A percentile compares a stretch with the other conserved stretches of the same genome.
Evolutionary conservation across 176 grass and related monocot species (phyloP).

Genomic region (Cenchrus fungigraminus): DNA sequence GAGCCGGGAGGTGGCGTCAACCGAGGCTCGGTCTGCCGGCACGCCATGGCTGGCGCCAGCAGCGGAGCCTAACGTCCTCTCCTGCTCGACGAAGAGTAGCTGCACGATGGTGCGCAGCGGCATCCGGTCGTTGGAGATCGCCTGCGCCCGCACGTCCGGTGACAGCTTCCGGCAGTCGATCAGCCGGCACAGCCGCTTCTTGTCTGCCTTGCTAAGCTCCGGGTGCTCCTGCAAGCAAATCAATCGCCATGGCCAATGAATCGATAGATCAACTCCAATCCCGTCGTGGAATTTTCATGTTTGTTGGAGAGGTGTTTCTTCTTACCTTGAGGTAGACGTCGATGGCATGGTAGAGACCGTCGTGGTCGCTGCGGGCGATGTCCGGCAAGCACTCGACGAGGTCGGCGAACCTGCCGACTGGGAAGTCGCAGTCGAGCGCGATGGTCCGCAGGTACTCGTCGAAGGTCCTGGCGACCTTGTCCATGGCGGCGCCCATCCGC

Average conservation of each 20-base stretch:
- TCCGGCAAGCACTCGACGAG: conserved; percentile 75
- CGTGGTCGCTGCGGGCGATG: conserved; percentile 66
- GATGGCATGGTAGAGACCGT: conserved; percentile 80
- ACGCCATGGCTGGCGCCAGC: conserved; percentile 37
- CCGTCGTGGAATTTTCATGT: not conserved
- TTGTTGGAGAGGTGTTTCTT: not conserved
- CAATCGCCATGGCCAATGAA: not conserved
- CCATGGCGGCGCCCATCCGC: conserved; percentile 63
- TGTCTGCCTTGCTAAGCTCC: conserved; percentile 83
- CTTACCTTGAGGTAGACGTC: conserved; percentile 75
- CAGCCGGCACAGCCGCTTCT: conserved; percentile 76
- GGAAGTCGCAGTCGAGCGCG: conserved; percentile 50
- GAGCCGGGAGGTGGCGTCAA: conserved; percentile 19
- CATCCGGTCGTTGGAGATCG: conserved; percentile 80
- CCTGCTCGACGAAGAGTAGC: conserved; percentile 89
- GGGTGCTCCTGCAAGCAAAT: conserved; percentile 60
- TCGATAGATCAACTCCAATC: too few relatives aligned
- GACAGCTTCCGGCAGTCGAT: conserved; percentile 90
- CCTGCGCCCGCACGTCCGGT: conserved; percentile 64
- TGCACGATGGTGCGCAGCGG: conserved; percentile 92
- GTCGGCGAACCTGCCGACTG: conserved; percentile 71
- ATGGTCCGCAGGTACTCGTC: conserved; percentile 75
- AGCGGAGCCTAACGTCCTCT: conserved; percentile 33
- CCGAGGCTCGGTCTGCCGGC: not conserved
- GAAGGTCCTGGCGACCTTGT: conserved; percentile 56